A percentile compares a stretch with the other conserved stretches of the same genome.
phyloP scores from a whole-genome alignment of 2,329 filamentous ascomycete genomes.

The Dothideomycetes sp. region DNA sequence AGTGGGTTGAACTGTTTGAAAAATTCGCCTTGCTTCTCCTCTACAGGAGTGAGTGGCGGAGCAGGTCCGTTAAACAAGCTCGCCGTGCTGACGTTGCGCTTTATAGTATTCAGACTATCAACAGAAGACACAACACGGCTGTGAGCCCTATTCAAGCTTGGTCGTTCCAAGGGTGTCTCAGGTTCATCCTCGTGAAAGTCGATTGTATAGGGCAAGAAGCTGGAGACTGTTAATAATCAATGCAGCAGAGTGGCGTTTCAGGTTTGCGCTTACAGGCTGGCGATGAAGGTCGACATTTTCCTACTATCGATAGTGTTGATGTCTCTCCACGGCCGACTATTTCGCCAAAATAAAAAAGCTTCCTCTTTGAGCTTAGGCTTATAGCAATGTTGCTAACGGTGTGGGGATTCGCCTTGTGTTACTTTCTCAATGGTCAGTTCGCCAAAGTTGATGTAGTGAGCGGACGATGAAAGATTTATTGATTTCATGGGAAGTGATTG shows the following conservation, averaged over 20 bases:
- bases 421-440: too few relatives aligned
- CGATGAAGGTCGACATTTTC: constrained; percentile 10
- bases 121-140: constrained; percentile 3
- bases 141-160: constrained; percentile 2
- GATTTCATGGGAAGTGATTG: too few relatives aligned
- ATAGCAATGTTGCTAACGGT: too few relatives aligned
- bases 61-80: constrained; percentile 28
- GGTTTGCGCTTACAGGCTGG: constrained; percentile 18
- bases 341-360: not conserved
- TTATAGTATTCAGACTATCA: constrained; percentile 1
- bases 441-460: too few relatives aligned
- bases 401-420: too few relatives aligned
- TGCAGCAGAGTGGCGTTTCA: not conserved
- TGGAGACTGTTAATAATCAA: constrained; percentile 26
- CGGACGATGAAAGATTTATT: too few relatives aligned
- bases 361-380: not conserved
- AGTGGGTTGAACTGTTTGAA: constrained; percentile 29
- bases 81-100: constrained; percentile 10
- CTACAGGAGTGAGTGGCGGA: constrained; percentile 31
- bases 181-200: constrained; percentile 59
- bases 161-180: constrained; percentile 5
- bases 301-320: constrained; percentile 1
- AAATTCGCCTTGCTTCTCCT: constrained; percentile 28
- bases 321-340: not conserved
- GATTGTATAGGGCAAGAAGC: constrained; percentile 85